Evolutionary conservation across 225 moss, liverwort and hornwort genomes (phyloP), one percentile per base, ranked within the genome.

Genomic region (Lunularia cruciata): DNA sequence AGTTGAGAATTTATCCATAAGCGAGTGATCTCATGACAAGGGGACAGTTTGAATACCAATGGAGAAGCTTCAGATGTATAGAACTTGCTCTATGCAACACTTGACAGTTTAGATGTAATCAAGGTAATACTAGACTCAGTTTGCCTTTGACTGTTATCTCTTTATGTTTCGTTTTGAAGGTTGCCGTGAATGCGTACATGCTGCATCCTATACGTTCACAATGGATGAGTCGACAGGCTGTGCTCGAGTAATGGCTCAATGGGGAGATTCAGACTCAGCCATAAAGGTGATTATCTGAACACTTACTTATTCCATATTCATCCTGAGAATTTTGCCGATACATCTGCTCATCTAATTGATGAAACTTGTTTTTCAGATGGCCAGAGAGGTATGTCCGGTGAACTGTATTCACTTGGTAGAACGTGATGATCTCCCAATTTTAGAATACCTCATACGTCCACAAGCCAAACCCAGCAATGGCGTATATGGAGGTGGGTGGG

Each of bases 401-500:
- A 93, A 98, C 63, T 98, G 96, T 64, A 98, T 98, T 69, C 88
- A 98, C 77, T 88, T 90, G 47, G 96, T 98, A 53, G 96, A 90
- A 74, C 82, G 93, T 63, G 96, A 98, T 76, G 96, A 98, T 72
- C 81, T 98, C 32, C 49, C 96, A 49, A 47, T 84, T 6, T 66
- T 98, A 65, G 96, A 98, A 70, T 91, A 88, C 68, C 89, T 98
- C 15, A 93, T 93, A 15, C 93, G 92, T 47, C 92, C 92, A 31
- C 90, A 89, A 59, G 87, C 77, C 26, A 91, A 85, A 76, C 66
- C 79, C 62, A 86, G 96, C 72, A 76, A 88, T 80, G 96, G 96
- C 15, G 73, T 98, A 20, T 93, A 86, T 72, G 96, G 96, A 30
- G 93, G 93, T 67, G 92, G 87, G 13, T 98, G 96, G 96, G 96